phyloP scores from a whole-genome alignment of 768 basidiomycete species.

The Leccinum obscurum region DNA sequence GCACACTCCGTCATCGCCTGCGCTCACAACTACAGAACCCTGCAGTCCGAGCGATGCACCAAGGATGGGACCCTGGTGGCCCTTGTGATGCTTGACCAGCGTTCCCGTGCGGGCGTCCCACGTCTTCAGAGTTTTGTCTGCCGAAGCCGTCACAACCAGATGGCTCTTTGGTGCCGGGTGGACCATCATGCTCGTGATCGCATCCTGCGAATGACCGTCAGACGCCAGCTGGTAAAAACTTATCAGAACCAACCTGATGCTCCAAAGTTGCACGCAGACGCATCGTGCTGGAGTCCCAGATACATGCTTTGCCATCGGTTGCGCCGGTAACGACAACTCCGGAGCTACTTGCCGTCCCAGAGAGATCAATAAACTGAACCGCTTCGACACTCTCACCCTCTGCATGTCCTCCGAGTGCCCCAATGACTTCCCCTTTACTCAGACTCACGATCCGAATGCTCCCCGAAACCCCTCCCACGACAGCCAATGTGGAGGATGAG shows the following conservation, averaged over 20 bases:
- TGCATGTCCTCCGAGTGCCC: constrained; percentile 76
- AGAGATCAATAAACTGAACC: constrained; percentile 78
- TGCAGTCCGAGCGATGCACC: constrained; percentile 68
- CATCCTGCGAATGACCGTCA: constrained; percentile 57
- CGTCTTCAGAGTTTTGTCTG: constrained; percentile 82
- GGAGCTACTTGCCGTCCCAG: constrained; percentile 51
- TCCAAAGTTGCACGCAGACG: constrained; percentile 77
- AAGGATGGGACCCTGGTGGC: constrained; percentile 78
- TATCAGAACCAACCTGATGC: constrained; percentile 64
- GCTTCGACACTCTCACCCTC: constrained; percentile 90
- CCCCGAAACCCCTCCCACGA: constrained; percentile 85
- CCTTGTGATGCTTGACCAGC: constrained; percentile 76
- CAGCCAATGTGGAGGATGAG: constrained; percentile 82
- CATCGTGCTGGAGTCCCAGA: constrained; percentile 93
- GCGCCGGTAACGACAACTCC: constrained; percentile 77
- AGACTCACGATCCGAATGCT: constrained; percentile 86
- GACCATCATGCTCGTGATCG: constrained; percentile 76
- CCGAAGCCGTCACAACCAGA: constrained; percentile 82
- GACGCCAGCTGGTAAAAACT: neutral
- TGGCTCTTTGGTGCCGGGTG: constrained; percentile 76
- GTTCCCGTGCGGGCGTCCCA: constrained; percentile 91
- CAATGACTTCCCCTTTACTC: constrained; percentile 80
- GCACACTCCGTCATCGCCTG: constrained; percentile 87
- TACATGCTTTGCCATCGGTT: constrained; percentile 91
- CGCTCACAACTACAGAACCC: constrained; percentile 79